These are phyloP conservation scores for Potentilla sterilis DNA, from an alignment of 306 rosid species.

Conservation along the genomic window DNA sequence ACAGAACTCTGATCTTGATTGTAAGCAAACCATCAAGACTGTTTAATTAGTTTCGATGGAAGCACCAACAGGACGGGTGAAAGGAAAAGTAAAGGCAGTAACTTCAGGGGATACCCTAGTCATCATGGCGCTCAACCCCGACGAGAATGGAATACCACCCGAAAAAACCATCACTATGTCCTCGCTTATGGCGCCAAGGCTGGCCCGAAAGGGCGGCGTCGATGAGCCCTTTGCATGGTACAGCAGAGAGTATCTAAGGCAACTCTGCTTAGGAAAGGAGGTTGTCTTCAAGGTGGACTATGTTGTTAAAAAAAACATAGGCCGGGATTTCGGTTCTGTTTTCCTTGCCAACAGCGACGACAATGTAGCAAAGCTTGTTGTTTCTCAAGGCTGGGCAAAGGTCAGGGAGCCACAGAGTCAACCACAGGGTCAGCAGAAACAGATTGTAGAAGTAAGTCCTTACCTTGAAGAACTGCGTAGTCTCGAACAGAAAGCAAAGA, in stretches of 20 bases:
- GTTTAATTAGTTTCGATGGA: conserved; percentile 40
- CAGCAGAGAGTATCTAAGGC: conserved; percentile 83
- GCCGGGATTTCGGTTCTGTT: conserved; percentile 84
- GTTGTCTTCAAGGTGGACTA: conserved; percentile 79
- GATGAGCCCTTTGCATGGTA: conserved; percentile 98
- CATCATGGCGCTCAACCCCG: conserved; percentile 59
- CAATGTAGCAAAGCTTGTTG: conserved; percentile 68
- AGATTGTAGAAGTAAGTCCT: conserved; percentile 78
- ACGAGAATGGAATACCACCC: conserved; percentile 72
- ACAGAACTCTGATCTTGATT: no score
- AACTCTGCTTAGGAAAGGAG: conserved; percentile 82
- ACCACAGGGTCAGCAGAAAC: conserved; percentile 50
- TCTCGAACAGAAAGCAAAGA: conserved; percentile 76
- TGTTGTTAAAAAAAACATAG: conserved; percentile 49
- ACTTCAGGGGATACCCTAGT: conserved; percentile 90
- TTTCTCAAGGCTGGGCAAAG: conserved; percentile 92
- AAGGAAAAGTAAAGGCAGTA: conserved; percentile 81
- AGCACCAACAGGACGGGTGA: conserved; percentile 82
- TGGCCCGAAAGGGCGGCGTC: conserved; percentile 74
- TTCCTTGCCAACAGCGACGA: conserved; percentile 52
- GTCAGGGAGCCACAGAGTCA: conserved; percentile 58
- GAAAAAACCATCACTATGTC: conserved; percentile 78
- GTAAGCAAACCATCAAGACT: no score
- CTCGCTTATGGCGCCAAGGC: conserved; percentile 75
- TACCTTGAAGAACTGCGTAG: conserved; percentile 65